A percentile compares a stretch with the other conserved stretches of the same genome.
phyloP scores from a whole-genome alignment of 208 protist genomes.

The Hexamita inflata region DNA sequence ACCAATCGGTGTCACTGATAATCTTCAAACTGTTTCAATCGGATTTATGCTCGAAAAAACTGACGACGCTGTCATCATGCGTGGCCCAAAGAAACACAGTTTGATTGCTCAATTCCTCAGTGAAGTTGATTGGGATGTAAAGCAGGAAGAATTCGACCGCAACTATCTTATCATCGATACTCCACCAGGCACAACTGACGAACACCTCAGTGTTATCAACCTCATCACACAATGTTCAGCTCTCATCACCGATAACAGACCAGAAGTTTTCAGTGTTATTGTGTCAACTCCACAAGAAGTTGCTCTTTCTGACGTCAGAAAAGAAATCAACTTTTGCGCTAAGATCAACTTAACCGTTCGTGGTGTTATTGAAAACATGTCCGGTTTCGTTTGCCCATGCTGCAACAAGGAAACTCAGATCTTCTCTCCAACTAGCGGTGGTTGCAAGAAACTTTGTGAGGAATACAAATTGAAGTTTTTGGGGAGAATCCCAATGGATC shows the following conservation, averaged over 20 bases:
- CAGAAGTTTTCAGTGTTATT: slow-evolving; percentile 20
- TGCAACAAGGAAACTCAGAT: slow-evolving; percentile 27
- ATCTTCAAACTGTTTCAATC: slow-evolving; percentile 36
- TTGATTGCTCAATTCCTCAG: slow-evolving; percentile 32
- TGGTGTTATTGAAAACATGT: slow-evolving; percentile 99
- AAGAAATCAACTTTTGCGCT: slow-evolving; percentile 91
- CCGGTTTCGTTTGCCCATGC: slow-evolving; percentile 59
- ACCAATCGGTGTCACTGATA: slow-evolving; percentile 3
- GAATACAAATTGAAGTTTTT: not conserved
- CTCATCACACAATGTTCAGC: not conserved
- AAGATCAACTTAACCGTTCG: slow-evolving; percentile 80
- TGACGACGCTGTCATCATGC: slow-evolving; percentile 40
- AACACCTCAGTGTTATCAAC: slow-evolving; percentile 39
- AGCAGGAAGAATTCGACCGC: slow-evolving; percentile 48
- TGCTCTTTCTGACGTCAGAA: slow-evolving; percentile 84
- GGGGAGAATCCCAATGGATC: slow-evolving; percentile 20
- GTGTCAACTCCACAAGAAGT: slow-evolving; percentile 56
- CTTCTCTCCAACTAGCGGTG: slow-evolving; percentile 4
- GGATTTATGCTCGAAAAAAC: slow-evolving; percentile 28
- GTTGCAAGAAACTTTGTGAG: not conserved
- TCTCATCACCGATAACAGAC: not conserved
- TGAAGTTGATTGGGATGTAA: not conserved
- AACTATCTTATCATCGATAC: slow-evolving; percentile 97
- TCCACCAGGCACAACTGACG: slow-evolving; percentile 94
- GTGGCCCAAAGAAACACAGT: slow-evolving; percentile 35